A percentile compares a stretch with the other conserved stretches of the same genome.
Evolutionary conservation across 2,329 filamentous ascomycete genomes (phyloP).

Genomic region (Aspergillus sp.): DNA sequence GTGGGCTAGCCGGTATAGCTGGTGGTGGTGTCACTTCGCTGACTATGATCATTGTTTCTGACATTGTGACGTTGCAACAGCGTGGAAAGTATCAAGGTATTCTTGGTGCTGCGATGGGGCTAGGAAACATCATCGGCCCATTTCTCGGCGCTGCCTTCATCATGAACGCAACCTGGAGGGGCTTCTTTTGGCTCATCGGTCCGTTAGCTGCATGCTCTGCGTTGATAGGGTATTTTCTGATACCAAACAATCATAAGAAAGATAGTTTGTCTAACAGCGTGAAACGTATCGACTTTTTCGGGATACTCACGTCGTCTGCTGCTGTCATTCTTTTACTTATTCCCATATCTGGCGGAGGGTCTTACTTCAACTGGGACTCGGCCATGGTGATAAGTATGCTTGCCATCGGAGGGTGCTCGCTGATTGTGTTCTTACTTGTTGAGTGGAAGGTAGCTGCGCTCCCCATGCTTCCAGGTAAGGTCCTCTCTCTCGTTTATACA

Average conservation of each 20-base stretch:
- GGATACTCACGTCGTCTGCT: slow-evolving; percentile 54
- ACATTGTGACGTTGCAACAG: slow-evolving; percentile 59
- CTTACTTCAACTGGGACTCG: slow-evolving; percentile 57
- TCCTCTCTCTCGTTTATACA: neutral
- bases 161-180: slow-evolving; percentile 45
- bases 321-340: slow-evolving; percentile 64
- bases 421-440: slow-evolving; percentile 53
- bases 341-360: slow-evolving; percentile 63
- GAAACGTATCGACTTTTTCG: slow-evolving; percentile 56
- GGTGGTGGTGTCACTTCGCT: slow-evolving; percentile 61
- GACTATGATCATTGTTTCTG: slow-evolving; percentile 62
- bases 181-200: slow-evolving; percentile 53
- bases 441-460: slow-evolving; percentile 59
- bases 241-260: slow-evolving; percentile 53
- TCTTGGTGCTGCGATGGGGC: slow-evolving; percentile 44
- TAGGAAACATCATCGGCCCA: slow-evolving; percentile 50
- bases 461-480: slow-evolving; percentile 57
- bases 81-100: slow-evolving; percentile 57
- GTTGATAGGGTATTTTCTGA: slow-evolving; percentile 50
- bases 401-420: slow-evolving; percentile 47
- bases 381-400: slow-evolving; percentile 63
- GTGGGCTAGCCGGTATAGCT: slow-evolving; percentile 60
- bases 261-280: slow-evolving; percentile 41
- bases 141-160: slow-evolving; percentile 50
- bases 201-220: slow-evolving; percentile 52